Percentiles rank a stretch among this genome's conserved stretches.
phyloP scores from a whole-genome alignment of 1,284 basidiomycete species.

The Somion occarium region DNA sequence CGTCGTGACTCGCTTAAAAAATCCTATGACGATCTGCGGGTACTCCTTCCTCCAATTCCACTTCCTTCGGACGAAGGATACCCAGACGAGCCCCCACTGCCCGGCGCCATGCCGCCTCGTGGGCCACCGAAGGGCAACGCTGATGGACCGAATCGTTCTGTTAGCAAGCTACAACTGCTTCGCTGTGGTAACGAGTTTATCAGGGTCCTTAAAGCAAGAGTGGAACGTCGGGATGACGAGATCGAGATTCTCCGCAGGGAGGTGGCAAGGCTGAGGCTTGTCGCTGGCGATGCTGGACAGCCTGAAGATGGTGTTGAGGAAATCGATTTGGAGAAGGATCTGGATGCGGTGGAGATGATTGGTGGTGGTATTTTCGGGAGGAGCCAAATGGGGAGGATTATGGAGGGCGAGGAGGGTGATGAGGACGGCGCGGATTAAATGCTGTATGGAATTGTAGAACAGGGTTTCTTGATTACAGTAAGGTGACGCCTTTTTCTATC shows the following conservation, averaged over 20 bases:
- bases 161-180: conserved; percentile 91
- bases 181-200: conserved; percentile 59
- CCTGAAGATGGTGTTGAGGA: conserved; percentile 12
- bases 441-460: background rate
- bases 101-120: conserved; percentile 81
- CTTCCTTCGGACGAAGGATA: conserved; percentile 66
- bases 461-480: too few relatives aligned
- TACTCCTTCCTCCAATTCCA: conserved; percentile 84
- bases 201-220: conserved; percentile 59
- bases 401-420: conserved; percentile 27
- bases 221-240: conserved; percentile 82
- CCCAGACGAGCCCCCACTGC: conserved; percentile 61
- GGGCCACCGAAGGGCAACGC: conserved; percentile 81
- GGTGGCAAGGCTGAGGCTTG: conserved; percentile 54
- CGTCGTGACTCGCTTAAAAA: conserved; percentile 93
- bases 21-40: conserved; percentile 91
- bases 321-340: conserved; percentile 28
- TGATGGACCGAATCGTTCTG: conserved; percentile 91
- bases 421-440: background rate
- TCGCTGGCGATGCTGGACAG: conserved; percentile 15
- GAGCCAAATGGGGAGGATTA: conserved; percentile 11
- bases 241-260: conserved; percentile 69
- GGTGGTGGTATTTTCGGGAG: conserved; percentile 21
- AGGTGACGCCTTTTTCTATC: too few relatives aligned
- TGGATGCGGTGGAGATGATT: conserved; percentile 27